Evolutionary conservation across 2,329 filamentous ascomycete genomes (phyloP), one percentile per base, ranked within the genome.

Genomic region (Xylariales sp.): DNA sequence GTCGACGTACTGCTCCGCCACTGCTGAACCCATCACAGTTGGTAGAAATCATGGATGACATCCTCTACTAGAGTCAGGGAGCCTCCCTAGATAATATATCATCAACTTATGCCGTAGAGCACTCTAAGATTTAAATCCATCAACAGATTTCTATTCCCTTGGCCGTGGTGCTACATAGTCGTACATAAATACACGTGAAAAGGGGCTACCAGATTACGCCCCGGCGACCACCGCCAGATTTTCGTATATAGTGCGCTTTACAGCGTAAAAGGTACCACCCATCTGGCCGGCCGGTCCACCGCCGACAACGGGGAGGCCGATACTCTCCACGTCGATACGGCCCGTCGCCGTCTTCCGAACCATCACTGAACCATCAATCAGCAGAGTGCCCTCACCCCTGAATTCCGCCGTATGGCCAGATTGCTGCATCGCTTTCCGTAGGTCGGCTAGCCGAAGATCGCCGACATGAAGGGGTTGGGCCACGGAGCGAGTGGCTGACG

Each of bases 391-490:
- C 80, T 98, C 95, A 57, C 96, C 96, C 57, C 93, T 87, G 80
- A 98, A 97, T 79, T 97, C 96, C 0, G 95, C 95, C 14, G 89
- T 90, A 81, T 97, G 94, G 0, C 94, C 94, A 3, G 90, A 87
- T 14, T 87, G 85, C 75, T 93, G 91, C 89, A 99, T 93, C 23
- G 94, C 87, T 68, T 93, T 90, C 59, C 96, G 87, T 66, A 99
- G 83, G 78, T 98, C 94, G 0, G 95, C 93, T 18, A 99, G 87
- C 28, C 95, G 88, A 49, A 98, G 83, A 78, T 99, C 96, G 69
- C 96, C 96, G 3, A 99, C 96, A 78, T 98, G 96, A 53, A 99
- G 89, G 10, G 96, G 94, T 71, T 95, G 93, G 0, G 93, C 91
- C 41, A 91, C 89, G 3, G 92, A 90, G 69, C 93, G 87, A 7